Percentiles rank a stretch among this genome's conserved stretches.
Conservation (phyloP, 805 yeast genomes). For the Brettanomyces sp. region DNA sequence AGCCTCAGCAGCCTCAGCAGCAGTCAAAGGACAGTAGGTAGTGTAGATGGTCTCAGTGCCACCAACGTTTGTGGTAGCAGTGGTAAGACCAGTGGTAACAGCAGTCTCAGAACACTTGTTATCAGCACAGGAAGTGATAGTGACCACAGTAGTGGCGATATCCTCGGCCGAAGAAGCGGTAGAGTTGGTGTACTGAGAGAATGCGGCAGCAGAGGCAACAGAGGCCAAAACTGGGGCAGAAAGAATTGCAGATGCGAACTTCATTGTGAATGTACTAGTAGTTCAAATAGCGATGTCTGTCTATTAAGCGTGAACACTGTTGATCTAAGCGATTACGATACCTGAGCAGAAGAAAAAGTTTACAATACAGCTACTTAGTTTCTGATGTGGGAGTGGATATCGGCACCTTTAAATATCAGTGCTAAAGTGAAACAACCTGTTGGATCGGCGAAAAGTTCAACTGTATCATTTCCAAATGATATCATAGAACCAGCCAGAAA, state of each 20-base stretch:
- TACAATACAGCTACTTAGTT: too few species aligned
- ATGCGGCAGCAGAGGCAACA: background rate
- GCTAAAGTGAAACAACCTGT: too few species aligned
- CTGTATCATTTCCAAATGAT: too few species aligned
- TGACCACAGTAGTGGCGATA: background rate
- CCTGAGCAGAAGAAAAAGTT: too few species aligned
- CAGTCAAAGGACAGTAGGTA: slow-evolving; percentile 26
- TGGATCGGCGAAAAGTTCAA: too few species aligned
- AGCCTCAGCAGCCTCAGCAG: too few species aligned
- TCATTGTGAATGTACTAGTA: background rate
- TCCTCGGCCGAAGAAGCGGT: background rate
- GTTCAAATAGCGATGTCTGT: background rate
- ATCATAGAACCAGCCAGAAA: too few species aligned
- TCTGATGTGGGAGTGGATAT: too few species aligned
- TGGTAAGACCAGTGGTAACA: slow-evolving; percentile 3
- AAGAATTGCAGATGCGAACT: slow-evolving; percentile 1
- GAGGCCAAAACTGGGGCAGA: background rate
- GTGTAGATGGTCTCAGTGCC: slow-evolving; percentile 28
- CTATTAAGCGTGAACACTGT: too few species aligned
- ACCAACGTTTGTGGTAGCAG: slow-evolving; percentile 20
- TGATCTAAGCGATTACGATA: too few species aligned
- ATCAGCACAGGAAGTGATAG: slow-evolving; percentile 1
- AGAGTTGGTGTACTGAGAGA: slow-evolving; percentile 1
- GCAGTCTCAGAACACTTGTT: background rate
- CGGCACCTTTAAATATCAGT: too few species aligned